These are phyloP conservation scores for Caulochytrium protostelioides DNA, from an alignment of 371 early-diverging fungal genomes.

Conservation along the genomic window DNA sequence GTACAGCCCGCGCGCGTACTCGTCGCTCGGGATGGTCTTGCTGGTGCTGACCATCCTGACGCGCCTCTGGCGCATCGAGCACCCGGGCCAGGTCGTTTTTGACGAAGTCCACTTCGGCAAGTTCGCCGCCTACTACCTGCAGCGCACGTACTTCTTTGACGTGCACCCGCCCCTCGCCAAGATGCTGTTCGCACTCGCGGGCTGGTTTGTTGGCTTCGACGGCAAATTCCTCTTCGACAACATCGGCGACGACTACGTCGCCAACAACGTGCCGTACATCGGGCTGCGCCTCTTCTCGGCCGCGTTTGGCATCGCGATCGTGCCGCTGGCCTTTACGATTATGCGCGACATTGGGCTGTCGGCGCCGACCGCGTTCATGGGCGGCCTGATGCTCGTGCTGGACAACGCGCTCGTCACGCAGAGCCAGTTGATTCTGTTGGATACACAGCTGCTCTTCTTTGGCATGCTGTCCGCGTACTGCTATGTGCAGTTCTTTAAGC, in stretches of 20 bases:
- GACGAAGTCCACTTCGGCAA: slow-evolving; percentile 99
- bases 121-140: slow-evolving; percentile 87
- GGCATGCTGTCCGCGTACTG: slow-evolving; percentile 54
- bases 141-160: slow-evolving; percentile 86
- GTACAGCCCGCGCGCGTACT: too few species aligned
- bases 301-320: slow-evolving; percentile 48
- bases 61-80: slow-evolving; percentile 35
- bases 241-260: slow-evolving; percentile 74
- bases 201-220: slow-evolving; percentile 70
- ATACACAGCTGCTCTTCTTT: slow-evolving; percentile 76
- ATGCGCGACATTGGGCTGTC: slow-evolving; percentile 72
- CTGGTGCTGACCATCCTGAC: slow-evolving; percentile 25
- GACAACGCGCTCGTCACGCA: slow-evolving; percentile 83
- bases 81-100: slow-evolving; percentile 53
- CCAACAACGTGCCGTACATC: slow-evolving; percentile 73
- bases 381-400: slow-evolving; percentile 47
- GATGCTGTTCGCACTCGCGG: slow-evolving; percentile 69
- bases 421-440: slow-evolving; percentile 75
- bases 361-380: slow-evolving; percentile 46
- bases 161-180: slow-evolving; percentile 99
- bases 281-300: slow-evolving; percentile 62
- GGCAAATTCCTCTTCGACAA: slow-evolving; percentile 81
- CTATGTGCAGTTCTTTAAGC: slow-evolving; percentile 68
- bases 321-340: slow-evolving; percentile 57
- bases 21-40: too few species aligned